Base-by-base conservation (phyloP, 306 rosid species). In the Citrullus amarus region DNA sequence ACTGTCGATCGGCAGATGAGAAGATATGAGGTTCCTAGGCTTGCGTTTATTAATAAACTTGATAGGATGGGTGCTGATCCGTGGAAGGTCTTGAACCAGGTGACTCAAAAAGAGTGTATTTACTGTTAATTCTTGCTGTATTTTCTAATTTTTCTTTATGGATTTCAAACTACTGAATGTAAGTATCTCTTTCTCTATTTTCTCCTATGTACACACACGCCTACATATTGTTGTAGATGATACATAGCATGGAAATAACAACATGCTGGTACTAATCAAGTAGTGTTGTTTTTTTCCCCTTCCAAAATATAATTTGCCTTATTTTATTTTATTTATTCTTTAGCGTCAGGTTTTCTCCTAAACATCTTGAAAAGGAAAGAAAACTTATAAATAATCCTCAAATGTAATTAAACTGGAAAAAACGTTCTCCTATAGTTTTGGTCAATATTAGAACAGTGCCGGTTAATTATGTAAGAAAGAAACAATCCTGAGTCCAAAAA, bases 11-110 rank as follows among this genome's bases (percentile, higher is more conserved):
- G 99, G 77, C 99, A 95, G 85, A 95, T 95, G 99, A 92, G 91
- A 85, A 86, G 97, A 88, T 95, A 92, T 6, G 97, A 92, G 53
- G 99, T 95, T 84, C 99, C 99, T 43, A 87, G 97, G 82, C 76
- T 95, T 85, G 99, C 99, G 79, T 95, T 95, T 82, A 92, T 95
- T 59, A 95, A 95, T 84, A 95, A 95, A 83, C 97, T 95, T 57
- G 99, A 95, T 77, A 87, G 99, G 79, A 95, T 95, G 99, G 99
- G 99, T 85, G 99, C 99, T 38, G 99, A 95, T 86, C 99, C 99
- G 4, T 95, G 96, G 96, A 95, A 92, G 87, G 99, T 95, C 68
- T 84, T 95, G 84, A 91, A 91, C 82, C 99, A 95, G 99, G 99
- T 92, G 48, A 28, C 3, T 75, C 60, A 60, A 76, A 82, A 71